These are phyloP conservation scores for Physaria fendleri DNA, from an alignment of 345 rosid species.

Conservation along the genomic window DNA sequence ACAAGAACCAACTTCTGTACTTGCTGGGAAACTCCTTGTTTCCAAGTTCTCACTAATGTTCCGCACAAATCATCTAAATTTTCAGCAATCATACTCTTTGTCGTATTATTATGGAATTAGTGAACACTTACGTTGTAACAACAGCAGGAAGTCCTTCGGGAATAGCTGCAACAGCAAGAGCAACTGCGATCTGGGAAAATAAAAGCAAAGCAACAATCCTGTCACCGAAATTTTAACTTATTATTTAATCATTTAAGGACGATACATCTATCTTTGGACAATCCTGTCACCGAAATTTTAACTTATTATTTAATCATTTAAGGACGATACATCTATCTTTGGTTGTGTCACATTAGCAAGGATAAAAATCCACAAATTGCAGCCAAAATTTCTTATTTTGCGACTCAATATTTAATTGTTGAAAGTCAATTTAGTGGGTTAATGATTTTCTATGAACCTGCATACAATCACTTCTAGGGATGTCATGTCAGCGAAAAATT, in stretches of 20 bases:
- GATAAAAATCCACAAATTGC: neutral
- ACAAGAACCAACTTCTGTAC: neutral
- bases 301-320: constrained; percentile 1
- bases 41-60: constrained; percentile 2
- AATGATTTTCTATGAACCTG: constrained; percentile 7
- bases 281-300: too few relatives aligned
- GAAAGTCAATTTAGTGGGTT: neutral
- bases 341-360: neutral
- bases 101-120: constrained; percentile 6
- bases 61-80: constrained; percentile 4
- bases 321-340: neutral
- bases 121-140: constrained; percentile 85
- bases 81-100: neutral
- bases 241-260: neutral
- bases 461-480: neutral
- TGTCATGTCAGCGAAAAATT: constrained; percentile 9
- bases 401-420: constrained; percentile 1
- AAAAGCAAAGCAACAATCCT: constrained; percentile 28
- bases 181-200: constrained; percentile 88
- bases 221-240: constrained; percentile 13
- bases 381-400: neutral
- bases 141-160: constrained; percentile 99
- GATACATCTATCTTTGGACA: neutral
- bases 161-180: constrained; percentile 99
- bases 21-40: neutral